Base-by-base conservation (phyloP, 116 monocot genomes). In the Trichopus zeylanicus region DNA sequence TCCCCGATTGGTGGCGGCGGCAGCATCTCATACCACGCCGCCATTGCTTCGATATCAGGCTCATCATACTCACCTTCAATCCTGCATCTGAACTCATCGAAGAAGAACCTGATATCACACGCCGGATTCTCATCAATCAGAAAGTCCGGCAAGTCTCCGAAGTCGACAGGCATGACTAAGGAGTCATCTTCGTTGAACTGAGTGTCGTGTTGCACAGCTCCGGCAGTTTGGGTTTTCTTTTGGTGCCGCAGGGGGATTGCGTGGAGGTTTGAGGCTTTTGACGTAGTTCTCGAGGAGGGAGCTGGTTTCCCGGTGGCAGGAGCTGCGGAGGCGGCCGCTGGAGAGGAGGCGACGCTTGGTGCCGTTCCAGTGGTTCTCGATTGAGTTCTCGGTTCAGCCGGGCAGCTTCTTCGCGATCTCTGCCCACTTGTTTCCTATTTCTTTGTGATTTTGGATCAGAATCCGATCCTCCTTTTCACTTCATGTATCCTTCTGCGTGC, bases 291-390 rank as follows among this genome's bases (percentile, higher is more conserved):
- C 69, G 9, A 87, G 64, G 64, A 78, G 66, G 34, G 76, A 58
- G 53, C 69, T 53, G 21, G 77, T 61, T 48, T 53, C 67, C 29
- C 69, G 63, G 34, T 70, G 33, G 58, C 77, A 69, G 2, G 62
- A 34, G 66, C 48, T 70, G 2, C 75, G 69, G 59, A 57, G 52
- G 19, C 68, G 60, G 48, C 74, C 53, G 3, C 81, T 73, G 34
- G 92, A 62, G 70, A 78, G 74, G 49, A 78, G 84, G 19, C 79
- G 54, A 13, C 92, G 72, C 71, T 92, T 92, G 68, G 88, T 92
- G 31, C 88, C 78, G 68, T 92, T 92, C 92, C 92, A 92, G 59
- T 81, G 92, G 63, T 92, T 92, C 62, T 92, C 87, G 64, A 92
- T 81, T 7, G 92, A 87, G 71, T 92, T 92, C 66, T 92, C 92